These are phyloP conservation scores for Didymella lethalis DNA, from an alignment of 2,329 filamentous ascomycete genomes.

Conservation along the genomic window DNA sequence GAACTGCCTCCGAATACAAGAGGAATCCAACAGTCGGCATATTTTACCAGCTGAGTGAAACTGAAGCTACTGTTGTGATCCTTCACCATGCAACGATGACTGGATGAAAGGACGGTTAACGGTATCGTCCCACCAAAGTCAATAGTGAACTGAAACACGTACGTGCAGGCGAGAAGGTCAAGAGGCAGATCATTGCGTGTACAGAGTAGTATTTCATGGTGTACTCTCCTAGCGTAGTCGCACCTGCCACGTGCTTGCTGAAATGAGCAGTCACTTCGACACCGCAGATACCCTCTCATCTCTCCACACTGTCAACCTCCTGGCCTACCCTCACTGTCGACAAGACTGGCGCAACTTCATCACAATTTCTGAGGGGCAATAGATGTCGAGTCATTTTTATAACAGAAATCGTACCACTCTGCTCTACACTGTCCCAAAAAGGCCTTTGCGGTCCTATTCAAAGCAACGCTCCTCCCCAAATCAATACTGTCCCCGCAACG, in stretches of 20 bases:
- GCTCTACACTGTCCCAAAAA: slow-evolving; percentile 7
- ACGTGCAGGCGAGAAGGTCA: not conserved
- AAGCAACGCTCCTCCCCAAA: not conserved
- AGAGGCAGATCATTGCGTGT: not conserved
- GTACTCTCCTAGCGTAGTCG: not conserved
- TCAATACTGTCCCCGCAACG: slow-evolving; percentile 15
- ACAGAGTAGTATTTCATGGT: not conserved
- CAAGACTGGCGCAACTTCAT: slow-evolving; percentile 1
- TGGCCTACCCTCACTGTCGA: not conserved
- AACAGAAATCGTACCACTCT: slow-evolving; percentile 3
- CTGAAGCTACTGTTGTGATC: not conserved
- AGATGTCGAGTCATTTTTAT: not conserved
- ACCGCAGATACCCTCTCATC: not conserved
- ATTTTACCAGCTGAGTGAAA: not conserved
- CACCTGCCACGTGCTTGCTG: slow-evolving; percentile 1
- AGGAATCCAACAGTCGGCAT: not conserved
- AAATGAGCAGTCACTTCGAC: not conserved
- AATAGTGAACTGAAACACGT: not conserved
- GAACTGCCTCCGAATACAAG: not conserved
- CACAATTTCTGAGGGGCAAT: not conserved
- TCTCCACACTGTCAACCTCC: not conserved
- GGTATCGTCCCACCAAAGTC: not conserved
- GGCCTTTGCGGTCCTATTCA: not conserved
- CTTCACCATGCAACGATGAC: not conserved
- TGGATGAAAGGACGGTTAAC: not conserved